Evolutionary conservation across 2,329 filamentous ascomycete species (phyloP), one percentile per base, ranked within the genome.

Genomic region (Pestalotiopsis sp.): DNA sequence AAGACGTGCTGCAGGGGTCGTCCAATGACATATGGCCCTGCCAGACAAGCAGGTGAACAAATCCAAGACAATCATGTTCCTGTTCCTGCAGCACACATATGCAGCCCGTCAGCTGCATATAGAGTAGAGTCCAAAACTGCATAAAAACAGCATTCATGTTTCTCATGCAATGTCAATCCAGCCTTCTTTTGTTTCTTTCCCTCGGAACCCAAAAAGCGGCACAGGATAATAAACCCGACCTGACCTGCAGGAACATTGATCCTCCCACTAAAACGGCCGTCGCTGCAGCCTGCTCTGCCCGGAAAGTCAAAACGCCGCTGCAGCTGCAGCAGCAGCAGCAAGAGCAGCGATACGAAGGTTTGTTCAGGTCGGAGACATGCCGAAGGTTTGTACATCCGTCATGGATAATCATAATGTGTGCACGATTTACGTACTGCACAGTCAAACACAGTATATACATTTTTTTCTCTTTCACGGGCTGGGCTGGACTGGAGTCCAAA

Each of bases 81-180:
- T 67, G 65, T 67, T 49, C 65, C 65, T 67, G 52, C 41, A 27
- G 27, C 23, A 11, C 49, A 49, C 12, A 25, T 25, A 38, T 65
- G 39, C 62, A 65, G 38, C 25, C 23, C 27, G 23, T 13, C 52
- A 67, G 13, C 13, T 17, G 31, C 27, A 61, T 5, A 20, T 23
- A 25, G 27, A 61, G 36, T 61, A 61, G 31, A 61, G 59, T 61
- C 59, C 59, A 61, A 23, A 61, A 61, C 59, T 61, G 59, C 59
- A 61, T 61, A 61, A 61, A 31, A 61, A 23, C 25, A 36, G 12
- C 27, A 61, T 27, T 39, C 59, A 17, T 27, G 11, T 61, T 61
- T 61, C n/a, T 36, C 25, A 12, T 36, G 25, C 25, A 31, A 61
- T 31, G 59, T n/a, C 45, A 52, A 52, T n/a, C 45, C 45, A 52